phyloP scores from a whole-genome alignment of 1,284 basidiomycete genomes.

The Exsudoporus floridanus region DNA sequence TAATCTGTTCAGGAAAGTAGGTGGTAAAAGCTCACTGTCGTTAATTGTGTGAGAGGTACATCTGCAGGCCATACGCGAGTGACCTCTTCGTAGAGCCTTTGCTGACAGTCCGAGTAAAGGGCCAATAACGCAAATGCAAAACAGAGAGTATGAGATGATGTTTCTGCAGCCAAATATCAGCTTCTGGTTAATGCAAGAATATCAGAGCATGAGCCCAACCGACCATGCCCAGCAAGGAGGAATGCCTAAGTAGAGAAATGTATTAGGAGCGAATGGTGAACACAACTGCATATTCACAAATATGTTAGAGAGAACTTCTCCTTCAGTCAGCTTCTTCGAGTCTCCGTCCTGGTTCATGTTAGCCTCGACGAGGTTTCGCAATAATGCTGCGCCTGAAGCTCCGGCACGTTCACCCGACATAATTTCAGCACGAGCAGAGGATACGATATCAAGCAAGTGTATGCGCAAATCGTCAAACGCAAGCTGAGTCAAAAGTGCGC shows the following conservation, averaged over 20 bases:
- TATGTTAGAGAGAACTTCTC: conserved; percentile 45
- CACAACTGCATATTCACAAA: conserved; percentile 37
- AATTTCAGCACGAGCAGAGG: conserved; percentile 37
- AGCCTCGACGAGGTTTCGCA: conserved; percentile 47
- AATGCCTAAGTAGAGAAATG: conserved; percentile 32
- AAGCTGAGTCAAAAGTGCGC: conserved; percentile 25
- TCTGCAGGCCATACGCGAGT: conserved; percentile 36
- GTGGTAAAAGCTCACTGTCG: conserved; percentile 8
- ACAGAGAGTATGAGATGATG: conserved; percentile 44
- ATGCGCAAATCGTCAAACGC: conserved; percentile 38
- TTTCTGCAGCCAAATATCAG: conserved; percentile 35
- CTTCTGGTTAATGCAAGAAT: neutral
- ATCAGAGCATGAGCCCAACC: neutral
- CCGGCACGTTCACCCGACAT: conserved; percentile 22
- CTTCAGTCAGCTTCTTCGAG: conserved; percentile 39
- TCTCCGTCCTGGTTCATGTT: conserved; percentile 40
- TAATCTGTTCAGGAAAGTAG: neutral
- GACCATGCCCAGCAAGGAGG: conserved; percentile 38
- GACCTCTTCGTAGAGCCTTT: conserved; percentile 44
- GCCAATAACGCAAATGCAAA: conserved; percentile 46
- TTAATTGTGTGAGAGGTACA: conserved; percentile 23
- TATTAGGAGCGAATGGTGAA: neutral
- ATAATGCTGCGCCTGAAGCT: conserved; percentile 37
- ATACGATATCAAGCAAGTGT: conserved; percentile 44
- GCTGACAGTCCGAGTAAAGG: conserved; percentile 45